phyloP scores from a whole-genome alignment of 129 eudicot genomes.

The Calendula officinalis region DNA sequence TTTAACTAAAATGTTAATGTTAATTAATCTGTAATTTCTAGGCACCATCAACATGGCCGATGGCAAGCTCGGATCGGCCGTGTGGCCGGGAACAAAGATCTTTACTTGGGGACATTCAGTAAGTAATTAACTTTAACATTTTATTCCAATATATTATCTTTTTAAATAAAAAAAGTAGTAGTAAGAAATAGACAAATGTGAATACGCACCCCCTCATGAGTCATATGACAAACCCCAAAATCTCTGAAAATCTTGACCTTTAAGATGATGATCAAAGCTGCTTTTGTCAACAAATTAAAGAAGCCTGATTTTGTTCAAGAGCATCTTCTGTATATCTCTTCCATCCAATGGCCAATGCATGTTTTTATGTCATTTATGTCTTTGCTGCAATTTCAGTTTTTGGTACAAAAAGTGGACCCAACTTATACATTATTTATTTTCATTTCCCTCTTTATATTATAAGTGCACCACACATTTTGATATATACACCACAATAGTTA shows the following conservation, averaged over 20 bases:
- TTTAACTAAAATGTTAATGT: no score
- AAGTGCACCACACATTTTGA: no score
- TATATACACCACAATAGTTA: no score
- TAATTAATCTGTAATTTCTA: conserved; percentile 15
- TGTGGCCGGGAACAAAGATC: conserved; percentile 93
- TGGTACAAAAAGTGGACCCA: conserved; percentile 34
- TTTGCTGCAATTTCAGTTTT: conserved; percentile 34
- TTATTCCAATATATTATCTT: background rate
- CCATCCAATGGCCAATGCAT: conserved; percentile 40
- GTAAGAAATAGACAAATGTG: conserved; percentile 25
- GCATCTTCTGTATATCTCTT: conserved; percentile 40
- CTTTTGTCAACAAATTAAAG: conserved; percentile 37
- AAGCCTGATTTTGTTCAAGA: conserved; percentile 25
- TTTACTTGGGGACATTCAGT: conserved; percentile 92
- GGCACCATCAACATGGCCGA: conserved; percentile 96
- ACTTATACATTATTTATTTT: conserved; percentile 10
- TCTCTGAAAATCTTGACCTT: conserved; percentile 40
- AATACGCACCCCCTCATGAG: background rate
- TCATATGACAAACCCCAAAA: conserved; percentile 26
- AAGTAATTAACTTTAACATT: conserved; percentile 25
- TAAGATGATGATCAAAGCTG: conserved; percentile 41
- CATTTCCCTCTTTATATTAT: background rate
- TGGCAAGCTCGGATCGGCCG: conserved; percentile 98
- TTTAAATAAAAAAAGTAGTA: background rate
- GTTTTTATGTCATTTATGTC: conserved; percentile 38